Evolutionary conservation across 2,329 filamentous ascomycete species (phyloP).

Genomic region (Fusarium sp.): DNA sequence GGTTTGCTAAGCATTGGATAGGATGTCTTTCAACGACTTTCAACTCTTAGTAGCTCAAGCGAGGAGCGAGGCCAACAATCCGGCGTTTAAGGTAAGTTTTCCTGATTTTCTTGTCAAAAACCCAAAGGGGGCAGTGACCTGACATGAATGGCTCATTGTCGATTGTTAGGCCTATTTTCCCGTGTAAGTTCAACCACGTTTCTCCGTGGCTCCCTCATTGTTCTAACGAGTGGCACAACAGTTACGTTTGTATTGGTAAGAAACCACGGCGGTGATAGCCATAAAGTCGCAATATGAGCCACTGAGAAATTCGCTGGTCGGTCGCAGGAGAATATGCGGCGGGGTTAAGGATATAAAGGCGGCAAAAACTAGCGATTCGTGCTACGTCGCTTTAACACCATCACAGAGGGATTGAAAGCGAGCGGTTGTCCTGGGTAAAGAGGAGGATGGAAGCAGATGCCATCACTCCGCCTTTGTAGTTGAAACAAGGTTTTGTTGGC

Average conservation of each 20-base stretch:
- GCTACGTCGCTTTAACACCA: not conserved
- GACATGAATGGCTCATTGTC: not conserved
- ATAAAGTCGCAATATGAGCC: not conserved
- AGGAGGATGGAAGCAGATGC: not conserved
- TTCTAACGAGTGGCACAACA: constrained; percentile 44
- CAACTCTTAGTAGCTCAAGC: constrained; percentile 67
- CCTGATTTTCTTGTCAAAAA: not conserved
- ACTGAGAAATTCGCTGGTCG: not conserved
- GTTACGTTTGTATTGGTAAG: constrained; percentile 71
- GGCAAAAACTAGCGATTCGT: not conserved
- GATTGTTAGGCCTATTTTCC: constrained; percentile 67
- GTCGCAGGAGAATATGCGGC: not conserved
- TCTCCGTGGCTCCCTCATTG: not conserved
- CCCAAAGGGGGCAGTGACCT: constrained; percentile 1
- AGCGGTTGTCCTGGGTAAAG: not conserved
- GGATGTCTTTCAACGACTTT: constrained; percentile 68
- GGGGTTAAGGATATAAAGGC: not conserved
- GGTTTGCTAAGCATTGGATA: constrained; percentile 42
- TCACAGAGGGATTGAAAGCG: not conserved
- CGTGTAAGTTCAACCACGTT: constrained; percentile 57
- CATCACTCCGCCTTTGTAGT: constrained; percentile 15
- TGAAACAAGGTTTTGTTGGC: constrained; percentile 42
- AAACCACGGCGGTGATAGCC: constrained; percentile 56
- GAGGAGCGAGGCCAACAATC: constrained; percentile 63
- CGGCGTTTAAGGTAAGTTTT: constrained; percentile 63